These are phyloP conservation scores for Penicillium chermesinum DNA, from an alignment of 495 filamentous ascomycete genomes.

Conservation along the genomic window DNA sequence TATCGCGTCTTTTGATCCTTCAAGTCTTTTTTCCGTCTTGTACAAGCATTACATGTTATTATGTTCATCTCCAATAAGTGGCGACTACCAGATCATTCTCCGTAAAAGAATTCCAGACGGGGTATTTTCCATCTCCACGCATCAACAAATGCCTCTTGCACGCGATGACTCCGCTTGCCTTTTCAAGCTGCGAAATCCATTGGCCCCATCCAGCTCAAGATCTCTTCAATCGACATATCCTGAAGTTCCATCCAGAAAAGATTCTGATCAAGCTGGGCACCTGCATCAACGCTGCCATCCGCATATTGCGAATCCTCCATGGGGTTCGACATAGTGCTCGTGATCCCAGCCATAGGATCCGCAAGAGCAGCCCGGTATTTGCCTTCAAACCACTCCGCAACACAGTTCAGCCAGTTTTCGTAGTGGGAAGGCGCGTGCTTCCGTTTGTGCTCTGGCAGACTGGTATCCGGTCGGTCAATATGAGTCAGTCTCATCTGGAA, in stretches of 20 bases:
- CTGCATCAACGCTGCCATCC: background rate
- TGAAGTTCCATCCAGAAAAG: conserved; percentile 12
- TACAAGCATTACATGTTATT: no score
- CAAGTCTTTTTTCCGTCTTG: no score
- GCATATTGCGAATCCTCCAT: conserved; percentile 1
- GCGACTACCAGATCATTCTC: no score
- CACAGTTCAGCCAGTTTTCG: conserved; percentile 7
- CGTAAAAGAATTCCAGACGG: no score
- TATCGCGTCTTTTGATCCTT: no score
- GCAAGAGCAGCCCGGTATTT: conserved; percentile 11
- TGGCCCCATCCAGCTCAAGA: conserved; percentile 12
- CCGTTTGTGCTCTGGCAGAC: conserved; percentile 9
- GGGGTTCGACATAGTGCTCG: background rate
- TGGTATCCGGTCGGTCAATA: conserved; percentile 4
- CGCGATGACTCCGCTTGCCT: background rate
- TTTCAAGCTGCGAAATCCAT: conserved; percentile 2
- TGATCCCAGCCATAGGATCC: conserved; percentile 1
- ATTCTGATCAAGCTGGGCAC: conserved; percentile 1
- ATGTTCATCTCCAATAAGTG: no score
- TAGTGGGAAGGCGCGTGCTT: conserved; percentile 10
- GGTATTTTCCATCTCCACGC: background rate
- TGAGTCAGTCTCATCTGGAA: background rate
- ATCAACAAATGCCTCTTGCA: background rate
- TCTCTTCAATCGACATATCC: conserved; percentile 14
- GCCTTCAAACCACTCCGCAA: conserved; percentile 13